Percentiles rank a stretch among this genome's conserved stretches.
These are phyloP conservation scores for Chiua virens DNA, from an alignment of 768 basidiomycete species.

Conservation along the genomic window DNA sequence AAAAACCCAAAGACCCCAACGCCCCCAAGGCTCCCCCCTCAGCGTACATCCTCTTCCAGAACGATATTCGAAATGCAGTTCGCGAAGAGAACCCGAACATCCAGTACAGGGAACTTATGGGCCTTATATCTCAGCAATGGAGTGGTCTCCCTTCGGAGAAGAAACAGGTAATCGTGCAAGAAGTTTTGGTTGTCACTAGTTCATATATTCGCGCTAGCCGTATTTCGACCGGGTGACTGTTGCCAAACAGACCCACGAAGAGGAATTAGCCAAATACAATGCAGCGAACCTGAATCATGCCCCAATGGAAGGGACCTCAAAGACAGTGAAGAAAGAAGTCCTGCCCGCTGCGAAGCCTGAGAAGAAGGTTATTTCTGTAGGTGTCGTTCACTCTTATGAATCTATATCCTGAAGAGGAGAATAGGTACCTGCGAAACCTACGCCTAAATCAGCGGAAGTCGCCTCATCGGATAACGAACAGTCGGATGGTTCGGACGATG, in stretches of 20 bases:
- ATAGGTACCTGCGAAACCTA: constrained; percentile 26
- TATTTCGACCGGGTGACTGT: constrained; percentile 43
- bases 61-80: constrained; percentile 76
- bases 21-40: constrained; percentile 93
- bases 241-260: constrained; percentile 65
- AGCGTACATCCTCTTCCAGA: constrained; percentile 94
- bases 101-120: constrained; percentile 70
- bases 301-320: constrained; percentile 46
- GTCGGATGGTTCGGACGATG: constrained; percentile 31
- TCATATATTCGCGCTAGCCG: constrained; percentile 21
- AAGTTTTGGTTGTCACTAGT: not conserved
- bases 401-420: constrained; percentile 12
- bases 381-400: constrained; percentile 11
- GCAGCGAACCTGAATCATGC: constrained; percentile 50
- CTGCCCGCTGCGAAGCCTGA: constrained; percentile 31
- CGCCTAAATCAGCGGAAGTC: constrained; percentile 25
- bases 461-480: constrained; percentile 30
- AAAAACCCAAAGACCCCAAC: constrained; percentile 82
- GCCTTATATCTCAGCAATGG: constrained; percentile 76
- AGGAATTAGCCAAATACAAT: constrained; percentile 66
- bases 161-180: constrained; percentile 63
- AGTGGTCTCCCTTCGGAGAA: constrained; percentile 59
- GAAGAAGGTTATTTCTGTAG: constrained; percentile 26
- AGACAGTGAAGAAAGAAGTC: constrained; percentile 19
- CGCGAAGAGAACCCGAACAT: constrained; percentile 64